Percentiles rank a stretch among this genome's conserved stretches.
phyloP scores from a whole-genome alignment of 2,329 filamentous ascomycete genomes.

The Curvularia lunata region DNA sequence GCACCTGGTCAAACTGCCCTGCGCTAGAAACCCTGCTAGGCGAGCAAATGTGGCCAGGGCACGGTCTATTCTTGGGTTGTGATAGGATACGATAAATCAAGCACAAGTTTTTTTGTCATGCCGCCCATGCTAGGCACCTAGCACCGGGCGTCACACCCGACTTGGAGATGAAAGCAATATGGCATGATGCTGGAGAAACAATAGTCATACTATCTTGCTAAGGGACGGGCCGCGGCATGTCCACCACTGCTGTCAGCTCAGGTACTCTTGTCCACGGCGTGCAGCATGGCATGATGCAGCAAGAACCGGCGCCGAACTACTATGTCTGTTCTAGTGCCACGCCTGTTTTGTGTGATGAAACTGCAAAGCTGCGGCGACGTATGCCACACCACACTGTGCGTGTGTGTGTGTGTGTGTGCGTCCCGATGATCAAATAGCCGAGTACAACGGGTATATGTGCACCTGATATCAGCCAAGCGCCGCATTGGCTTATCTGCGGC shows the following conservation, averaged over 20 bases:
- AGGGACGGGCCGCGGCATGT: slow-evolving; percentile 41
- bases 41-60: slow-evolving; percentile 20
- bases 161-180: slow-evolving; percentile 11
- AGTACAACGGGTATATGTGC: slow-evolving; percentile 39
- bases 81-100: slow-evolving; percentile 38
- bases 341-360: slow-evolving; percentile 42
- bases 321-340: not conserved
- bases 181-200: slow-evolving; percentile 4
- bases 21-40: slow-evolving; percentile 27
- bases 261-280: not conserved
- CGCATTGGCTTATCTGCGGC: slow-evolving; percentile 31
- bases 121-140: slow-evolving; percentile 25
- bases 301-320: not conserved
- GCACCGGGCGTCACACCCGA: slow-evolving; percentile 10
- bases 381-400: slow-evolving; percentile 5
- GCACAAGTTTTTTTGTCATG: slow-evolving; percentile 29
- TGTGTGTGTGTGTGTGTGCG: no score
- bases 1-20: slow-evolving; percentile 30
- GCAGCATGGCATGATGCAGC: not conserved
- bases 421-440: slow-evolving; percentile 47
- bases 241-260: slow-evolving; percentile 16
- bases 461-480: slow-evolving; percentile 39
- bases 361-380: slow-evolving; percentile 26
- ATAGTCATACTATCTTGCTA: slow-evolving; percentile 9
- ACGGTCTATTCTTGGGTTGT: slow-evolving; percentile 24